Evolutionary conservation across 1,139 yeast genomes (phyloP), one percentile per base, ranked within the genome.

Genomic region (Pichia sp.): DNA sequence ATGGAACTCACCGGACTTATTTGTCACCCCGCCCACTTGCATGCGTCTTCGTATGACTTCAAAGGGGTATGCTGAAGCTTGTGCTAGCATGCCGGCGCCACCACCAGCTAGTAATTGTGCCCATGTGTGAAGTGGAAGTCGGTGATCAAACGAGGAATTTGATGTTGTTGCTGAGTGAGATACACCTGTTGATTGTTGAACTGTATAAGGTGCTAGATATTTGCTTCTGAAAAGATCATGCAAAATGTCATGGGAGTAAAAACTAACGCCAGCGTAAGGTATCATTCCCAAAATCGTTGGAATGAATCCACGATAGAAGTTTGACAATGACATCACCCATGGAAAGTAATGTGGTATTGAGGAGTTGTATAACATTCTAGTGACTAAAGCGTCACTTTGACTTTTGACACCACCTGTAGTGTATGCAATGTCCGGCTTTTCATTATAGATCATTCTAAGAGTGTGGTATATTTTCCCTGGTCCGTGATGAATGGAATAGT

Each of bases 231-330:
- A 74, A 2, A 88, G 56, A 60, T 91, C 99, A 58, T 88, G 97
- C 42, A 88, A 68, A 40, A 78, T 59, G 60, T 91, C 99, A 58
- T 91, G 97, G 4, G 96, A 84, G 62, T 88, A 84, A 53, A 91
- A 91, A 1, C 96, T 84, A 2, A 88, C 96, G 10, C 99, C 99
- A 2, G 99, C 98, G 56, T 91, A 91, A 1, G 98, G 98, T 15
- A 91, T 69, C 95, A 91, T 88, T 13, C 99, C 99, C 28, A 87
- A 56, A 27, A 91, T 78, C 0, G 99, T 91, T 16, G 98, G 96
- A 7, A 84, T 75, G 61, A 88, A 91, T 3, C 99, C 99, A 42
- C 96, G 69, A 60, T 91, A 91, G 56, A 87, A 91, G 62, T 88
- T 87, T 22, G 83, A 64, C 12, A 74, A 43, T 7, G 70, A 59